Percentiles rank a stretch among this genome's conserved stretches.
Conservation (phyloP, 495 filamentous ascomycete genomes). For the Rusavskia elegans region DNA sequence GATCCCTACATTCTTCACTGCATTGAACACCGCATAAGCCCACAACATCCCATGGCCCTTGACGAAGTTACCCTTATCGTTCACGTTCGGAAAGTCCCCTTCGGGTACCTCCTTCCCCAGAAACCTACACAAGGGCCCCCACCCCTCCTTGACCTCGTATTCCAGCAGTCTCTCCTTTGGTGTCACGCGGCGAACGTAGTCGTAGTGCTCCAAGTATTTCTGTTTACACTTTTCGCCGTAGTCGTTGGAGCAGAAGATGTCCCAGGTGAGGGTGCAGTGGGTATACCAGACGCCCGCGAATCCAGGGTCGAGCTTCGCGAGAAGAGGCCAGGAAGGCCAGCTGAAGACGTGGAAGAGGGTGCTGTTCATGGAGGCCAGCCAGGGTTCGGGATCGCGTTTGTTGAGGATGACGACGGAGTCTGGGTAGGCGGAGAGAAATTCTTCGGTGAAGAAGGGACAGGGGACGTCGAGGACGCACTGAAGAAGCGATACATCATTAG, state of each 20-base stretch:
- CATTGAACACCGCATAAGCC: not conserved
- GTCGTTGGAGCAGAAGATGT: slow-evolving; percentile 5
- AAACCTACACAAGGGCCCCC: not conserved
- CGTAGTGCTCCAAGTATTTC: slow-evolving; percentile 20
- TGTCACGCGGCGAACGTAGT: slow-evolving; percentile 18
- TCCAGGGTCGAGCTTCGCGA: slow-evolving; percentile 6
- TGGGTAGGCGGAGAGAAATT: slow-evolving; percentile 41
- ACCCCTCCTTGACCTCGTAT: slow-evolving; percentile 26
- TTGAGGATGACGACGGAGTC: slow-evolving; percentile 42
- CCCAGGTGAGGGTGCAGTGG: slow-evolving; percentile 7
- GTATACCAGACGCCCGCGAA: slow-evolving; percentile 5
- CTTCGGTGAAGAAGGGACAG: slow-evolving; percentile 33
- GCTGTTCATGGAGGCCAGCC: slow-evolving; percentile 14
- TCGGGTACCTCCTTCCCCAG: not conserved
- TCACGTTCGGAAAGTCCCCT: not conserved
- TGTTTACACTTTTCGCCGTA: slow-evolving; percentile 6
- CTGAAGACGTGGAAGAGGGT: slow-evolving; percentile 3
- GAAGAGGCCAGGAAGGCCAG: slow-evolving; percentile 3
- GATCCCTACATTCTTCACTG: not conserved
- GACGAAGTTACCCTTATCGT: not conserved
- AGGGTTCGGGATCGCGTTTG: slow-evolving; percentile 28
- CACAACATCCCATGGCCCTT: not conserved
- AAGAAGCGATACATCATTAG: not conserved
- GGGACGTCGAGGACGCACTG: slow-evolving; percentile 39
- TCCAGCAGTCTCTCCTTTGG: slow-evolving; percentile 21